These are phyloP conservation scores for Aspergillus pseudonomiae DNA, from an alignment of 2,329 filamentous ascomycete genomes.

Conservation along the genomic window DNA sequence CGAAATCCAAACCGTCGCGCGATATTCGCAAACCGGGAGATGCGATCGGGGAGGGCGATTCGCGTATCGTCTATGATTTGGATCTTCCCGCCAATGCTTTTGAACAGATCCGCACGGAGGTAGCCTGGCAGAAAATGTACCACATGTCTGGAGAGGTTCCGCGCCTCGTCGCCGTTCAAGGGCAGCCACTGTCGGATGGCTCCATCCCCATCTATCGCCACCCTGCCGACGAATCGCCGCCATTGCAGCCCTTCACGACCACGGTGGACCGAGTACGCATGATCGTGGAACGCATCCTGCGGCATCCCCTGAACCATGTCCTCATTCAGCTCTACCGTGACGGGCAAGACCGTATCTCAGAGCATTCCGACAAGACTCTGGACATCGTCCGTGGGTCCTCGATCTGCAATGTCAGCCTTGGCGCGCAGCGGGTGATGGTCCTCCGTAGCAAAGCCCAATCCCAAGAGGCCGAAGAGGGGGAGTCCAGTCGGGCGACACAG, in stretches of 20 bases:
- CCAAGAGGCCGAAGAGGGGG: conserved; percentile 33
- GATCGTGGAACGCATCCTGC: conserved; percentile 70
- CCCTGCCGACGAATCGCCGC: conserved; percentile 83
- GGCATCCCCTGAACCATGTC: conserved; percentile 85
- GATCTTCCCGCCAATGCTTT: conserved; percentile 67
- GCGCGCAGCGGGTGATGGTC: conserved; percentile 86
- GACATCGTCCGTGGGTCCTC: conserved; percentile 80
- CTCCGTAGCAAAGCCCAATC: conserved; percentile 70
- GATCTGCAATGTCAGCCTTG: conserved; percentile 93
- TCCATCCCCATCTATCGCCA: conserved; percentile 88
- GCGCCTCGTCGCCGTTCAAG: conserved; percentile 87
- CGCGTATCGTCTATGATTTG: conserved; percentile 70
- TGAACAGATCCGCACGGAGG: conserved; percentile 69
- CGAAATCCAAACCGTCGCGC: conserved; percentile 20
- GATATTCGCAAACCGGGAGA: conserved; percentile 52
- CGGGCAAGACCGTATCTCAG: conserved; percentile 88
- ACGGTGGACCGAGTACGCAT: conserved; percentile 70
- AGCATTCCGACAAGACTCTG: conserved; percentile 95
- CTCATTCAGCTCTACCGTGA: conserved; percentile 92
- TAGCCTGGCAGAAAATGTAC: conserved; percentile 88
- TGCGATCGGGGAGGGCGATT: conserved; percentile 78
- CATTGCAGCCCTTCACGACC: conserved; percentile 73
- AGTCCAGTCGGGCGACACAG: conserved; percentile 59
- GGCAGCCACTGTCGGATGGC: conserved; percentile 67
- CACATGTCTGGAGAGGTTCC: conserved; percentile 92